Percentiles rank a stretch among this genome's conserved stretches.
phyloP scores from a whole-genome alignment of 2,329 filamentous ascomycete species.

The Aspergillus sp. region DNA sequence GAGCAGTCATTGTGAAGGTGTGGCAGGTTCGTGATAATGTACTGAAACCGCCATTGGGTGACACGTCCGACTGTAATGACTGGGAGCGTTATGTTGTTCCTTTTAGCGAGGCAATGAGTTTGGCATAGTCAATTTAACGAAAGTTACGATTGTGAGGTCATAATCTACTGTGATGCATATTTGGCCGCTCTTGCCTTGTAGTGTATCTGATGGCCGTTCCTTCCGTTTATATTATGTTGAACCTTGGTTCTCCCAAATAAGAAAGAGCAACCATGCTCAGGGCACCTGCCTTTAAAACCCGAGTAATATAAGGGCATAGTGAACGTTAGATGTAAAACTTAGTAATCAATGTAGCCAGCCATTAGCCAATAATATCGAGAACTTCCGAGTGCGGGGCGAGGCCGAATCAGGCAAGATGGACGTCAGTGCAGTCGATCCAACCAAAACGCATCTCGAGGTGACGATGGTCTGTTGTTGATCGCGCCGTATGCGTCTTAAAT shows the following conservation, averaged over 20 bases:
- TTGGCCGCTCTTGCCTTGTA: neutral
- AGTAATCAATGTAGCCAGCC: neutral
- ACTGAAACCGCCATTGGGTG: slow-evolving; percentile 19
- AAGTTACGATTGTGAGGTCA: neutral
- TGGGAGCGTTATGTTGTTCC: slow-evolving; percentile 46
- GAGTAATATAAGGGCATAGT: too few species aligned
- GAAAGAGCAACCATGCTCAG: too few species aligned
- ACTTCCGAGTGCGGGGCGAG: slow-evolving; percentile 4
- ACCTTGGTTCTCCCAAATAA: neutral
- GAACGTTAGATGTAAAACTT: neutral
- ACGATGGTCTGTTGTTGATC: neutral
- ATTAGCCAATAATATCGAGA: neutral
- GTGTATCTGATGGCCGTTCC: neutral
- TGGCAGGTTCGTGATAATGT: slow-evolving; percentile 48
- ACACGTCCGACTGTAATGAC: slow-evolving; percentile 33
- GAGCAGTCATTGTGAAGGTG: slow-evolving; percentile 49
- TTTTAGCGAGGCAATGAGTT: slow-evolving; percentile 43
- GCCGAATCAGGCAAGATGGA: slow-evolving; percentile 9
- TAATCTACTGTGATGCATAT: neutral
- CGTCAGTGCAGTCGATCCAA: slow-evolving; percentile 13
- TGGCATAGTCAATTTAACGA: slow-evolving; percentile 28
- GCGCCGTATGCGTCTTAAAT: slow-evolving; percentile 3
- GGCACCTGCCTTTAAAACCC: too few species aligned
- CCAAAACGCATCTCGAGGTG: neutral
- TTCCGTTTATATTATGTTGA: neutral